Evolutionary conservation across 2,329 filamentous ascomycete genomes (phyloP).

Genomic region (Penicillium sp.): DNA sequence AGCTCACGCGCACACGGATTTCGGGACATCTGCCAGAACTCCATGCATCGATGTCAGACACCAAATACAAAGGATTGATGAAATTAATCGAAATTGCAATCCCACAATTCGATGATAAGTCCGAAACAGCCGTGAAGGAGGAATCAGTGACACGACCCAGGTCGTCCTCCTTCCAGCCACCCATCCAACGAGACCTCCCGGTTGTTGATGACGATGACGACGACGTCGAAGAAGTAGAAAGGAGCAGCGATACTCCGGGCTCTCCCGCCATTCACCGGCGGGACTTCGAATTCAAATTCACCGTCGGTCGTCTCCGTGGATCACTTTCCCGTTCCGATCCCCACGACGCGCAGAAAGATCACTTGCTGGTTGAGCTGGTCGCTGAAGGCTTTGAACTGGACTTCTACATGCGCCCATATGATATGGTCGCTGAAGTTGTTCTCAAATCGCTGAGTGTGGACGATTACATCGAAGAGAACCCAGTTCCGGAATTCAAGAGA

Average conservation of each 20-base stretch:
- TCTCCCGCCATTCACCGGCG: slow-evolving; percentile 74
- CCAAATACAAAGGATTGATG: slow-evolving; percentile 97
- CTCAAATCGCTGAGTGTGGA: slow-evolving; percentile 85
- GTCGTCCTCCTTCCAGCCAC: slow-evolving; percentile 74
- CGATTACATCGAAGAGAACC: slow-evolving; percentile 87
- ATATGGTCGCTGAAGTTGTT: slow-evolving; percentile 90
- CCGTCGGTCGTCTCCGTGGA: slow-evolving; percentile 89
- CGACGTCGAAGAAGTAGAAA: slow-evolving; percentile 57
- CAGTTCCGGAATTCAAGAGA: slow-evolving; percentile 88
- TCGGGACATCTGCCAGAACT: slow-evolving; percentile 90
- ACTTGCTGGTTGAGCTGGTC: slow-evolving; percentile 84
- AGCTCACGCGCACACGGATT: slow-evolving; percentile 86
- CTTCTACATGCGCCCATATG: slow-evolving; percentile 83
- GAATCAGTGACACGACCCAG: slow-evolving; percentile 49
- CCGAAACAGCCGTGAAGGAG: slow-evolving; percentile 34
- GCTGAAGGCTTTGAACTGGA: slow-evolving; percentile 86
- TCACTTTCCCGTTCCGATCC: slow-evolving; percentile 87
- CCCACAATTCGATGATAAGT: slow-evolving; percentile 68
- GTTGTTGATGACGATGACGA: slow-evolving; percentile 68
- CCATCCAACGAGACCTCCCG: slow-evolving; percentile 71
- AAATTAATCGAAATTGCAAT: slow-evolving; percentile 93
- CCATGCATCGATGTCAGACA: slow-evolving; percentile 88
- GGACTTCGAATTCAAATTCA: slow-evolving; percentile 95
- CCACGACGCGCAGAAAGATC: slow-evolving; percentile 72
- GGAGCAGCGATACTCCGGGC: slow-evolving; percentile 47